These are phyloP conservation scores for Luvunga scandens DNA, from an alignment of 345 rosid species.

Conservation along the genomic window DNA sequence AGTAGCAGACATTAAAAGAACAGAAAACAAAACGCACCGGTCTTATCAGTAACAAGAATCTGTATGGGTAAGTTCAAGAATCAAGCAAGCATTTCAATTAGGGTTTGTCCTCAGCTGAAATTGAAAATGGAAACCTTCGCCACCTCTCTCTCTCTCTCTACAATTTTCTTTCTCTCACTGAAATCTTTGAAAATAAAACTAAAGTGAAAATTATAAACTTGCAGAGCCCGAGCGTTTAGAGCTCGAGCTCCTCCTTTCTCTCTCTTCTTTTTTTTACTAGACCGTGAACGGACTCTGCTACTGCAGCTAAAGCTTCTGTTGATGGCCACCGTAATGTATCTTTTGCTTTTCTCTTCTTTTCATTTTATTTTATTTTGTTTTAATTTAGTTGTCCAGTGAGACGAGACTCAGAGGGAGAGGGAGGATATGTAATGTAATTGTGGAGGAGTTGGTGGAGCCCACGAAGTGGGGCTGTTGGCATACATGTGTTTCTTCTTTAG, in stretches of 20 bases:
- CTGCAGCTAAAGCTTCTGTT: constrained; percentile 19
- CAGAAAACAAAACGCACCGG: constrained; percentile 21
- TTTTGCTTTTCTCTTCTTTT: constrained; percentile 24
- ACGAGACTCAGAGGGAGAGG: neutral
- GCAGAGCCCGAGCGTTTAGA: constrained; percentile 18
- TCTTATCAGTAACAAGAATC: constrained; percentile 16
- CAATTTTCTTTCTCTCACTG: neutral
- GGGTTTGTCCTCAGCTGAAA: neutral
- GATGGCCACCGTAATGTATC: constrained; percentile 16
- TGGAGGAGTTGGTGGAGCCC: constrained; percentile 16
- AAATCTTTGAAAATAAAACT: neutral
- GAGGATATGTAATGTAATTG: neutral
- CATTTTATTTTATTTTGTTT: neutral
- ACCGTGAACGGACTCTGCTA: constrained; percentile 18
- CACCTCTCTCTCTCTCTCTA: neutral
- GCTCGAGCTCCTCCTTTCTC: constrained; percentile 18
- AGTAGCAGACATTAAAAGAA: neutral
- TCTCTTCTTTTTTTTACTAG: neutral
- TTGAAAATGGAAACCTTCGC: neutral
- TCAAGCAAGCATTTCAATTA: constrained; percentile 11
- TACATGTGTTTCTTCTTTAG: constrained; percentile 48
- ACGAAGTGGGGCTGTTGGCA: constrained; percentile 33
- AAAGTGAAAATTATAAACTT: neutral
- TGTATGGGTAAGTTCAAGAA: constrained; percentile 7
- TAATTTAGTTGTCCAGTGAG: constrained; percentile 16